phyloP scores from a whole-genome alignment of 768 basidiomycete genomes.

The Pulveroboletus sp. region DNA sequence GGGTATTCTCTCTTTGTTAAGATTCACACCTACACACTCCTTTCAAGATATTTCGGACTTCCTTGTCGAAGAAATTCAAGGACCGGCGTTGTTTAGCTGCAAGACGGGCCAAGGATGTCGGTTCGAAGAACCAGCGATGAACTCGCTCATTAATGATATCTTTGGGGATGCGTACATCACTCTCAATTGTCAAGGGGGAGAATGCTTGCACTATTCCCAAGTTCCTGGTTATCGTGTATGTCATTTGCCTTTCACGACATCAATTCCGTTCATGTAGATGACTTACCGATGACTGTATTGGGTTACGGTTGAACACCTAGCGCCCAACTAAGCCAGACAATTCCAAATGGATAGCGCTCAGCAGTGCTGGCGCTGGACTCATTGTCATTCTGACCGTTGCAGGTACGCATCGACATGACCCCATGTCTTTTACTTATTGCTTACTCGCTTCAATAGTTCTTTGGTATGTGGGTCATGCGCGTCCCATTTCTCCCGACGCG shows the following conservation, averaged over 20 bases:
- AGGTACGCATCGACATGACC: constrained; percentile 34
- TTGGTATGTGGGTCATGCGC: constrained; percentile 87
- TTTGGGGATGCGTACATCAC: constrained; percentile 93
- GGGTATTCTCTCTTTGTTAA: background rate
- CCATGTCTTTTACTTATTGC: background rate
- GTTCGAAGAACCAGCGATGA: constrained; percentile 97
- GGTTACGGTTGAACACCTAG: constrained; percentile 30
- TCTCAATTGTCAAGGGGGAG: constrained; percentile 80
- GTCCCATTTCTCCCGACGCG: constrained; percentile 36
- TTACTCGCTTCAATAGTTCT: constrained; percentile 44
- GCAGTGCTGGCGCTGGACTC: constrained; percentile 70
- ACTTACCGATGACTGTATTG: background rate
- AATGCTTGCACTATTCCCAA: constrained; percentile 90
- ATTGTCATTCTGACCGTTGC: constrained; percentile 68
- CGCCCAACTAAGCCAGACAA: constrained; percentile 80
- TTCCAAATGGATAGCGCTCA: constrained; percentile 76
- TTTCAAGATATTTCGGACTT: constrained; percentile 83
- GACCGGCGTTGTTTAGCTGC: constrained; percentile 87
- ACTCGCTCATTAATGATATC: constrained; percentile 85
- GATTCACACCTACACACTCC: background rate
- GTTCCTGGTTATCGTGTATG: constrained; percentile 86
- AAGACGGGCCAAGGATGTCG: constrained; percentile 64
- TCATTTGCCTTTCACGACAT: background rate
- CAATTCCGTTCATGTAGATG: background rate
- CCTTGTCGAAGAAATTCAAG: constrained; percentile 81